phyloP scores from a whole-genome alignment of 192 early-diverging fungal genomes.

The Coemansia nantahalensis region DNA sequence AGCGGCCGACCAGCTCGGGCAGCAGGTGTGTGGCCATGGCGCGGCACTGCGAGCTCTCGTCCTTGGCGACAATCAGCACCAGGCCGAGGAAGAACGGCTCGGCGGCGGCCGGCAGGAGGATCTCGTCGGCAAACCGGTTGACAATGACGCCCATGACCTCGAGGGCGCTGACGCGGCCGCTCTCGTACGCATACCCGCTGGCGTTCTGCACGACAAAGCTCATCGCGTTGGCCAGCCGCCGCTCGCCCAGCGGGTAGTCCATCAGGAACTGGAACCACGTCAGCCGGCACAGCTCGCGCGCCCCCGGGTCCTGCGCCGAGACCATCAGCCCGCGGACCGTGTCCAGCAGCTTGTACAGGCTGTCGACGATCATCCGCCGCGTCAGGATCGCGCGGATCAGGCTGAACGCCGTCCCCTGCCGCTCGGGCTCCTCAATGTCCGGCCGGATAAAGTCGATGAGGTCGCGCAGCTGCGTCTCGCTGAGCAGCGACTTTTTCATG shows the following conservation, averaged over 20 bases:
- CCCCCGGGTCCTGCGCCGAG: slow-evolving; percentile 72
- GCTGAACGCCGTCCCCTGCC: slow-evolving; percentile 78
- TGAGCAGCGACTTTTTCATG: slow-evolving; percentile 29
- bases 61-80: slow-evolving; percentile 82
- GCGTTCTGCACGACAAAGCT: slow-evolving; percentile 88
- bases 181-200: slow-evolving; percentile 81
- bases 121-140: slow-evolving; percentile 72
- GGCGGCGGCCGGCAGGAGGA: slow-evolving; percentile 67
- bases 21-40: slow-evolving; percentile 82
- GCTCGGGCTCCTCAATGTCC: slow-evolving; percentile 87
- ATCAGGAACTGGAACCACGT: slow-evolving; percentile 88
- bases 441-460: slow-evolving; percentile 78
- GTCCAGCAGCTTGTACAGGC: slow-evolving; percentile 94
- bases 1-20: slow-evolving; percentile 61
- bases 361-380: slow-evolving; percentile 79
- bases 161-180: slow-evolving; percentile 87
- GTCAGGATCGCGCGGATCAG: slow-evolving; percentile 85
- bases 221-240: slow-evolving; percentile 79
- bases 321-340: slow-evolving; percentile 80
- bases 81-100: slow-evolving; percentile 86
- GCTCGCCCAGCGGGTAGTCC: slow-evolving; percentile 90
- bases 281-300: slow-evolving; percentile 81
- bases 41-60: slow-evolving; percentile 89
- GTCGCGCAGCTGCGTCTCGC: slow-evolving; percentile 65
- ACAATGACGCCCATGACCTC: slow-evolving; percentile 81